These are phyloP conservation scores for Ustilago lituana DNA, from an alignment of 1,284 basidiomycete genomes.

Conservation along the genomic window DNA sequence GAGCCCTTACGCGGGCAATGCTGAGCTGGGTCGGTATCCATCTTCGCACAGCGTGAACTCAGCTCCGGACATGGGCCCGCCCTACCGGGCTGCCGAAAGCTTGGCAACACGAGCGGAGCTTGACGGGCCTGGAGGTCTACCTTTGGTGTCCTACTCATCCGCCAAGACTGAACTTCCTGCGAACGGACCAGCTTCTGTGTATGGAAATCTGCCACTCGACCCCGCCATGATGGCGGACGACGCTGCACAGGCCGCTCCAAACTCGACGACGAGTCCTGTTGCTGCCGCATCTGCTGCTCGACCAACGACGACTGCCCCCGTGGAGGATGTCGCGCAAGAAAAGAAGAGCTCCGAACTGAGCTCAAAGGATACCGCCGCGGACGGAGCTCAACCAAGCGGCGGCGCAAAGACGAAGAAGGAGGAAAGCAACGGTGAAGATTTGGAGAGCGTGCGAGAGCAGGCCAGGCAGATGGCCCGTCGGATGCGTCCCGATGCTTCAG, in stretches of 20 bases:
- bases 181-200: neutral
- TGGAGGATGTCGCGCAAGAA: neutral
- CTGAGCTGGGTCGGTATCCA: slow-evolving; percentile 2
- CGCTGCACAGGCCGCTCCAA: slow-evolving; percentile 23
- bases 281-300: slow-evolving; percentile 1
- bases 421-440: slow-evolving; percentile 10
- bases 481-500: slow-evolving; percentile 51
- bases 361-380: neutral
- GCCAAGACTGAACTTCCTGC: slow-evolving; percentile 9
- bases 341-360: neutral
- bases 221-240: slow-evolving; percentile 45
- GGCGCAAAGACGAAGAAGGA: slow-evolving; percentile 21
- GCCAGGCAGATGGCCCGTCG: slow-evolving; percentile 40
- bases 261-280: slow-evolving; percentile 4
- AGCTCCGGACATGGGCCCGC: slow-evolving; percentile 7
- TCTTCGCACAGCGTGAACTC: slow-evolving; percentile 16
- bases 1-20: slow-evolving; percentile 19
- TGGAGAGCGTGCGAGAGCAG: slow-evolving; percentile 31
- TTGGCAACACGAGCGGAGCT: too few relatives aligned
- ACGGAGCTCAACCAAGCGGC: neutral
- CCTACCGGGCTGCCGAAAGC: slow-evolving; percentile 8
- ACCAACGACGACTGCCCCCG: neutral
- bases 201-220: slow-evolving; percentile 19
- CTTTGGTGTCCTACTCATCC: slow-evolving; percentile 20
- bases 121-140: slow-evolving; percentile 8